Conservation (phyloP, 441 rosid genomes). For the Eugenia klotzschiana region DNA sequence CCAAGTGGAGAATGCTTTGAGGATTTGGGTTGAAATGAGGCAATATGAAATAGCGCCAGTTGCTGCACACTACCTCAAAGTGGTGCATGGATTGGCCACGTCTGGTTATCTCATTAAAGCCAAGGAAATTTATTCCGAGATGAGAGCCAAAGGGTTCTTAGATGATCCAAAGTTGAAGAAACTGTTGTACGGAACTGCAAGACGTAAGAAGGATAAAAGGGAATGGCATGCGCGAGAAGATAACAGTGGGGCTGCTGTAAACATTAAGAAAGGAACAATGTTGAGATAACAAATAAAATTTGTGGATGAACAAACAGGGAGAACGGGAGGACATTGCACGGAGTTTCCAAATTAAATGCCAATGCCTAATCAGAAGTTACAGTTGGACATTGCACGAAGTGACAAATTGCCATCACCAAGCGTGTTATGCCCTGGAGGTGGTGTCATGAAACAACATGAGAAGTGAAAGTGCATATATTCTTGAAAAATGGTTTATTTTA, state of each 20-base stretch:
- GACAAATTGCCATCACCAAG: neutral
- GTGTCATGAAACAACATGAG: neutral
- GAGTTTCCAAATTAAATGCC: neutral
- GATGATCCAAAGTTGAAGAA: constrained; percentile 63
- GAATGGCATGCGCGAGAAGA: constrained; percentile 8
- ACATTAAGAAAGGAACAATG: constrained; percentile 8
- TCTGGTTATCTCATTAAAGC: constrained; percentile 48
- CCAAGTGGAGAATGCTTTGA: constrained; percentile 55
- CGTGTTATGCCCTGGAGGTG: neutral
- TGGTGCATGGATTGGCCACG: constrained; percentile 44
- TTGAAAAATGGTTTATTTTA: neutral
- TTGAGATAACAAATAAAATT: constrained; percentile 1
- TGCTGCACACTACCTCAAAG: constrained; percentile 26
- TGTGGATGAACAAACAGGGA: neutral
- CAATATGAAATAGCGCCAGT: constrained; percentile 29
- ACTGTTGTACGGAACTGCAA: constrained; percentile 24
- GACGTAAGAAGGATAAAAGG: constrained; percentile 5
- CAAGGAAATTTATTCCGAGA: constrained; percentile 42
- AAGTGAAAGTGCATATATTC: neutral
- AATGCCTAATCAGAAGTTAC: neutral
- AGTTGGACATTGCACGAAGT: too few species aligned
- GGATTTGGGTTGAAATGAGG: constrained; percentile 62
- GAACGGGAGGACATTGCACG: neutral
- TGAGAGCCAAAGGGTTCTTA: constrained; percentile 47
- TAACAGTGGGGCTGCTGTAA: constrained; percentile 1